phyloP scores from a whole-genome alignment of 2,329 filamentous ascomycete genomes.

The Paracoccidioides brasiliensis region DNA sequence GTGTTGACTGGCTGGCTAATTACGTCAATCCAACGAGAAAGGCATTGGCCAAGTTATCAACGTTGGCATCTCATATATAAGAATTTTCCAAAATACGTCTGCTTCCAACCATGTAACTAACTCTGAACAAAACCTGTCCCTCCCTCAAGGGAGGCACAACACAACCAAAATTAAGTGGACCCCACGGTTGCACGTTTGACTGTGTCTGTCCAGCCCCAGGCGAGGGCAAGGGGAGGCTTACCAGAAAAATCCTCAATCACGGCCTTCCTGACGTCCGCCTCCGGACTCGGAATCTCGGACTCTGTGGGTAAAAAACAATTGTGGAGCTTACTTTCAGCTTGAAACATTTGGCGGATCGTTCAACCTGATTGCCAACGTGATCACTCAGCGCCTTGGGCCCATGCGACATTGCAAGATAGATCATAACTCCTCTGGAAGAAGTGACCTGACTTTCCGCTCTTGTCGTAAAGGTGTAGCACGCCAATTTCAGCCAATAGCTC shows the following conservation, averaged over 20 bases:
- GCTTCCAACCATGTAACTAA: too few relatives aligned
- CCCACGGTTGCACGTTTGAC: too few relatives aligned
- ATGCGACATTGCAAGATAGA: not conserved
- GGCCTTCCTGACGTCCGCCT: not conserved
- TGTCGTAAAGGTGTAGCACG: not conserved
- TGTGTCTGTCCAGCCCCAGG: too few relatives aligned
- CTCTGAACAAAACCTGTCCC: too few relatives aligned
- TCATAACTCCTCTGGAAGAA: not conserved
- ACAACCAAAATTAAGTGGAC: too few relatives aligned
- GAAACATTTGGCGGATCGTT: not conserved
- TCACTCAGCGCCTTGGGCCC: not conserved
- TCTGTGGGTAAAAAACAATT: not conserved
- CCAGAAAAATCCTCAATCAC: not conserved
- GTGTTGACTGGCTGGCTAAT: too few relatives aligned
- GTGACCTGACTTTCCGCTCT: not conserved
- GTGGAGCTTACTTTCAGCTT: not conserved
- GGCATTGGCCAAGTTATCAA: too few relatives aligned
- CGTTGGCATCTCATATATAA: too few relatives aligned
- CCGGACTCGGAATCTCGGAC: not conserved
- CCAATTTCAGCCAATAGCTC: not conserved
- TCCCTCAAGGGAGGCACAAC: too few relatives aligned
- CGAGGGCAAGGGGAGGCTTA: too few relatives aligned
- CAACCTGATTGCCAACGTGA: not conserved
- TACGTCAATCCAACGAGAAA: too few relatives aligned
- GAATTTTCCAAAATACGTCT: too few relatives aligned